A percentile compares a stretch with the other conserved stretches of the same genome.
Evolutionary conservation across 164 flowering plant species (phyloP).

Genomic region (Magnolia kwangsiensis): DNA sequence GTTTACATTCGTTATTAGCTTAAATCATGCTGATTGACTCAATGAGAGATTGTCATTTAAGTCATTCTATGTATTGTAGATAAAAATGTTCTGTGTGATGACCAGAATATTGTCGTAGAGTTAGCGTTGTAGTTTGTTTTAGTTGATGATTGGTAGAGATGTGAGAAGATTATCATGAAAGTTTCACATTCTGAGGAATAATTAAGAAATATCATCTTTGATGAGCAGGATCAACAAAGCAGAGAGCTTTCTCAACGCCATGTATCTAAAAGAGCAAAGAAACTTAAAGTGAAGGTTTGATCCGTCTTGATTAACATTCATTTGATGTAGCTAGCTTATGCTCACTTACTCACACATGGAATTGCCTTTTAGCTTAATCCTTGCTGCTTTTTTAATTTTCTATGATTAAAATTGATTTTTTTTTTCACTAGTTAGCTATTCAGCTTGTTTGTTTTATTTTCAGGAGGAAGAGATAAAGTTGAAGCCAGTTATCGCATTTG

Average conservation of each 20-base stretch:
- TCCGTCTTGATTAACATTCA: slow-evolving; percentile 2
- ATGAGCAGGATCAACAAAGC: slow-evolving; percentile 91
- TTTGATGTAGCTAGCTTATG: slow-evolving; percentile 2
- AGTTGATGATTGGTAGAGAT: background rate
- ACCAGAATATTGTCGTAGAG: background rate
- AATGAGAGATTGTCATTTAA: background rate
- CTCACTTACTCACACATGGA: background rate
- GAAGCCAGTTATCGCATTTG: slow-evolving; percentile 94
- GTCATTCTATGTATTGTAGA: background rate
- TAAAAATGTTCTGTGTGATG: background rate
- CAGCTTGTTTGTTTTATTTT: slow-evolving; percentile 9
- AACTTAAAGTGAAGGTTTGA: slow-evolving; percentile 68
- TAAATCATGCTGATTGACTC: background rate
- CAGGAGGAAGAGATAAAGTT: slow-evolving; percentile 89
- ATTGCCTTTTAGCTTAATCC: background rate
- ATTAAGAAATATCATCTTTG: background rate
- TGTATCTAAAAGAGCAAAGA: slow-evolving; percentile 86
- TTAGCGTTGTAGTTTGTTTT: background rate
- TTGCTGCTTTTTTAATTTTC: background rate
- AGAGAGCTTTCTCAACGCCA: slow-evolving; percentile 97
- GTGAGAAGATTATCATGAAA: background rate
- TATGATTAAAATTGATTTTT: background rate
- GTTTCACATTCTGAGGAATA: background rate
- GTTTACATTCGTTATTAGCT: background rate
- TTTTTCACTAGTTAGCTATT: background rate